Percentiles rank a stretch among this genome's conserved stretches.
Conservation (phyloP, 2,329 filamentous ascomycete species). For the Knufia petricola region DNA sequence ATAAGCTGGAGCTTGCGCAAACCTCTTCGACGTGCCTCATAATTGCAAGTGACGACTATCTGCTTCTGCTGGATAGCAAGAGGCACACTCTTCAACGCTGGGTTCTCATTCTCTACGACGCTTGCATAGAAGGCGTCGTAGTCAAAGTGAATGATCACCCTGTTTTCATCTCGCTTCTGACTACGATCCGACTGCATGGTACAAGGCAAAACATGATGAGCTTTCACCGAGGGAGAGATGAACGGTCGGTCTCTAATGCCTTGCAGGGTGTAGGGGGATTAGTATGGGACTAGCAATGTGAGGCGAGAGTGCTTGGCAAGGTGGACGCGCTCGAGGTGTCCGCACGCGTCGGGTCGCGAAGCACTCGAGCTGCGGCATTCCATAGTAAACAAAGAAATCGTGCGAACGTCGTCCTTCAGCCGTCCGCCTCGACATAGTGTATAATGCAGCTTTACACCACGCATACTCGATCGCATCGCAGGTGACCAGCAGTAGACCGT, state of each 20-base stretch:
- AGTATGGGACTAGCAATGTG: too few relatives aligned
- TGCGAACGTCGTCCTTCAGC: background rate
- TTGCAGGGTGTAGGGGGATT: too few relatives aligned
- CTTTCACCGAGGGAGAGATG: background rate
- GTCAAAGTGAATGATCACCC: constrained; percentile 69
- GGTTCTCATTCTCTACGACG: constrained; percentile 73
- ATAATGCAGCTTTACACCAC: constrained; percentile 5
- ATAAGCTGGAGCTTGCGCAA: constrained; percentile 73
- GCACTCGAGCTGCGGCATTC: background rate
- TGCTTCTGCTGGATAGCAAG: constrained; percentile 87
- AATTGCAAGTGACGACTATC: constrained; percentile 89
- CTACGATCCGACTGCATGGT: constrained; percentile 26
- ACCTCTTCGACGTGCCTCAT: constrained; percentile 64
- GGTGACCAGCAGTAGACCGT: background rate
- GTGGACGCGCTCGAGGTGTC: background rate
- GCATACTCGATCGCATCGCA: background rate
- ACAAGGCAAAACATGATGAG: constrained; percentile 12
- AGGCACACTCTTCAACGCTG: constrained; percentile 60
- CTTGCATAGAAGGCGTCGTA: constrained; percentile 82
- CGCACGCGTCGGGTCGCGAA: background rate
- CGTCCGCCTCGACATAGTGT: background rate
- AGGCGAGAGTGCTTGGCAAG: background rate
- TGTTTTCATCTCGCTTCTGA: constrained; percentile 47
- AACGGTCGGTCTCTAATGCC: background rate
- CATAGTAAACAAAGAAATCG: constrained; percentile 1